Conservation (phyloP, 495 filamentous ascomycete genomes). For the Daldinia decipiens region DNA sequence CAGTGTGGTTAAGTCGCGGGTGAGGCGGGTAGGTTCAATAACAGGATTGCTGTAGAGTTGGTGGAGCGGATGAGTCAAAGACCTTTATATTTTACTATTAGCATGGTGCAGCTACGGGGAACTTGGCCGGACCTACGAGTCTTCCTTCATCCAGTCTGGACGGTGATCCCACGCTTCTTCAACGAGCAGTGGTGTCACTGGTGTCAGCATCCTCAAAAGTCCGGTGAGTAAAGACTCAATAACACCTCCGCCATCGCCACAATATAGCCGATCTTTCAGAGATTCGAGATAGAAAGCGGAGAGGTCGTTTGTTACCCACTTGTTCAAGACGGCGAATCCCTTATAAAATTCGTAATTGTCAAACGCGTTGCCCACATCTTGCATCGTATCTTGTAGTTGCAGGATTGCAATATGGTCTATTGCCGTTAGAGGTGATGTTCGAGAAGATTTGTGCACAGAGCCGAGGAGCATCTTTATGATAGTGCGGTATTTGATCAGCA, state of each 20-base stretch:
- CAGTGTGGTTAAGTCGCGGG: constrained; percentile 44
- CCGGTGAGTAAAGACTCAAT: constrained; percentile 74
- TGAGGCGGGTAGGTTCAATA: constrained; percentile 49
- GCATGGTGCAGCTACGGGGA: constrained; percentile 7
- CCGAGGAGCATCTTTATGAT: constrained; percentile 91
- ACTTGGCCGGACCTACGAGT: constrained; percentile 36
- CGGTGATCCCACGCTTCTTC: constrained; percentile 88
- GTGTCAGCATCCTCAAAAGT: constrained; percentile 79
- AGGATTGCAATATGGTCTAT: constrained; percentile 80
- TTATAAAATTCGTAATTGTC: constrained; percentile 84
- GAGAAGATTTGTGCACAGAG: constrained; percentile 70
- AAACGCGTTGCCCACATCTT: constrained; percentile 69
- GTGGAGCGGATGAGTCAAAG: constrained; percentile 51
- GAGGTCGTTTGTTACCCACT: constrained; percentile 81
- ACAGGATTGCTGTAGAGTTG: constrained; percentile 56
- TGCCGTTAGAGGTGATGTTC: constrained; percentile 57
- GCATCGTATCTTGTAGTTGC: constrained; percentile 72
- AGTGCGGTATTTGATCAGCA: constrained; percentile 83
- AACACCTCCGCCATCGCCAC: constrained; percentile 73
- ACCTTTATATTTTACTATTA: constrained; percentile 14
- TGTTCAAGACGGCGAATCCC: constrained; percentile 74
- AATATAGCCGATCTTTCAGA: constrained; percentile 90
- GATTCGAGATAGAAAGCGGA: constrained; percentile 95
- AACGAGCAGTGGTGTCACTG: constrained; percentile 84
- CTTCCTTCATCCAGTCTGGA: constrained; percentile 68